A percentile compares a stretch with the other conserved stretches of the same genome.
These are phyloP conservation scores for Hansenula anomala DNA, from an alignment of 1,139 yeast genomes.

Conservation along the genomic window DNA sequence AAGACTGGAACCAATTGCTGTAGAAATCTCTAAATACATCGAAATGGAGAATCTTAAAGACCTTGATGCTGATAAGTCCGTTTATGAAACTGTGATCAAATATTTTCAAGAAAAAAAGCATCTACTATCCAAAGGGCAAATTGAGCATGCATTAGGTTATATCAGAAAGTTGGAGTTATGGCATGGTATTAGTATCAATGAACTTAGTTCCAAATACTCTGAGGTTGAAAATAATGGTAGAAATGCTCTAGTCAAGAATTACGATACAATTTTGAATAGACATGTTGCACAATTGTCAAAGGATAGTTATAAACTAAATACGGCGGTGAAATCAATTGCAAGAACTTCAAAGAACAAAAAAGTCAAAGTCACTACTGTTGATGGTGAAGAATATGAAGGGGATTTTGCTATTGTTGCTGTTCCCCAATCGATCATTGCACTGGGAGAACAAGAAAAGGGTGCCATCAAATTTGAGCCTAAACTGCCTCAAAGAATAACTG, in stretches of 20 bases:
- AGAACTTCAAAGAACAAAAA: constrained; percentile 14
- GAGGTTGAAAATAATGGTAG: constrained; percentile 69
- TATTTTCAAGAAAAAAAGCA: constrained; percentile 44
- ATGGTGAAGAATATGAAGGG: constrained; percentile 29
- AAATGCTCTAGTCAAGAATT: constrained; percentile 58
- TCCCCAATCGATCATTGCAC: constrained; percentile 63
- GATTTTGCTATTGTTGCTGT: constrained; percentile 65
- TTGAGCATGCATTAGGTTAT: constrained; percentile 42
- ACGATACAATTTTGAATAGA: constrained; percentile 44
- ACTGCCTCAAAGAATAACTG: constrained; percentile 42
- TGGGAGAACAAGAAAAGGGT: constrained; percentile 30
- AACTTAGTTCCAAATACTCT: constrained; percentile 63
- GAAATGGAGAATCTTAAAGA: constrained; percentile 50
- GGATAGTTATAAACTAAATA: constrained; percentile 35
- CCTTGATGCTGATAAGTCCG: constrained; percentile 41
- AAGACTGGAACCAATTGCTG: constrained; percentile 41
- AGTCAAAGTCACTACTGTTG: constrained; percentile 23
- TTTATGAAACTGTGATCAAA: constrained; percentile 40
- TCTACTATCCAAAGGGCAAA: constrained; percentile 49
- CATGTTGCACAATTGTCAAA: constrained; percentile 37
- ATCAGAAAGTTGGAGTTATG: constrained; percentile 63
- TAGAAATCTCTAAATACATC: constrained; percentile 58
- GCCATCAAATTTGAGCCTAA: constrained; percentile 54
- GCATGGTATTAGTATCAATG: constrained; percentile 71
- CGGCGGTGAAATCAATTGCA: constrained; percentile 43